Percentiles rank a stretch among this genome's conserved stretches.
Conservation (phyloP, 768 basidiomycete genomes). For the Trametes meyenii region DNA sequence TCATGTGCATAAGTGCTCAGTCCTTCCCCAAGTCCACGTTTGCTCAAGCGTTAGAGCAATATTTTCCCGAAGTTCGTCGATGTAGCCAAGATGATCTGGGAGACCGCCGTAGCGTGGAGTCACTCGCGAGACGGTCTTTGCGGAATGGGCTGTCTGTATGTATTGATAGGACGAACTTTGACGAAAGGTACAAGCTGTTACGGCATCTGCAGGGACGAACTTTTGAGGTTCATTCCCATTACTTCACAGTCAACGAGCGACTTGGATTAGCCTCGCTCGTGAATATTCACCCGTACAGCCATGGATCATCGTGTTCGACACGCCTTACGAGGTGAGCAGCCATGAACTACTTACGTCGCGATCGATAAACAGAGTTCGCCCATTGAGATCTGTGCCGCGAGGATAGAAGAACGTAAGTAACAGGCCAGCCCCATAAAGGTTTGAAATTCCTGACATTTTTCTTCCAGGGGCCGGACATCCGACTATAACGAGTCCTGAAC, state of each 20-base stretch:
- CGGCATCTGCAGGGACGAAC: not conserved
- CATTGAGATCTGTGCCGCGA: constrained; percentile 61
- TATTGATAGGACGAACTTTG: constrained; percentile 79
- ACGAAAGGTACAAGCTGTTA: constrained; percentile 48
- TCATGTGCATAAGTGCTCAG: not conserved
- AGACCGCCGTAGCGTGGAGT: constrained; percentile 64
- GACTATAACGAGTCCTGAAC: constrained; percentile 66
- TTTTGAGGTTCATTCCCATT: not conserved
- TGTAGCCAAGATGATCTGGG: constrained; percentile 87
- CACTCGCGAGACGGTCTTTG: constrained; percentile 54
- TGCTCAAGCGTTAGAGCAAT: constrained; percentile 64
- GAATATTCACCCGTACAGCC: constrained; percentile 63
- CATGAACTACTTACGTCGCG: not conserved
- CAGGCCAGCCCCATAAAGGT: not conserved
- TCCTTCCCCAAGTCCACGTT: constrained; percentile 56
- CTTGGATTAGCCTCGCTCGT: constrained; percentile 76
- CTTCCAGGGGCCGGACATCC: constrained; percentile 68
- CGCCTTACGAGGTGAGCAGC: constrained; percentile 64
- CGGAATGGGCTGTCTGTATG: constrained; percentile 68
- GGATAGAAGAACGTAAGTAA: constrained; percentile 60
- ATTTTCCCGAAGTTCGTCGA: constrained; percentile 63
- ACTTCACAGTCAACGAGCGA: constrained; percentile 58
- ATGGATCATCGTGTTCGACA: constrained; percentile 80
- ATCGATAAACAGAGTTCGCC: constrained; percentile 10
- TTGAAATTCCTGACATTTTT: not conserved